Conservation (phyloP, 495 filamentous ascomycete genomes). For the Xanthoparmelia taractica region DNA sequence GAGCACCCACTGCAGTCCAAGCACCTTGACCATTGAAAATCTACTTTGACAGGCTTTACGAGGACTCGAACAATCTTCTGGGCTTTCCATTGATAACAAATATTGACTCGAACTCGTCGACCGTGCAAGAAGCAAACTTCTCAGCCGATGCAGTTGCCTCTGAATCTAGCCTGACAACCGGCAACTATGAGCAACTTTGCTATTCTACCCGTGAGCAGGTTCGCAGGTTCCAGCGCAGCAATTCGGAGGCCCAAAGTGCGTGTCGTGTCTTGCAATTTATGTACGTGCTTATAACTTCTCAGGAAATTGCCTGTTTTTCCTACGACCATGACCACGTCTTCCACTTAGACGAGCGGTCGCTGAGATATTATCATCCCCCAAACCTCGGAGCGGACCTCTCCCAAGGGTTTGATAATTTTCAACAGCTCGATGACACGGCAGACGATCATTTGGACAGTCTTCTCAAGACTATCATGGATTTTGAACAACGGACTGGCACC, state of each 20-base stretch:
- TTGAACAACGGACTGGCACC: constrained; percentile 59
- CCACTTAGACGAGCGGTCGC: constrained; percentile 63
- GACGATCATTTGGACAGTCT: constrained; percentile 88
- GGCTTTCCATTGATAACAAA: neutral
- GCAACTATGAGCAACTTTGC: constrained; percentile 11
- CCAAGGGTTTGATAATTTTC: constrained; percentile 71
- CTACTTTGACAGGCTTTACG: neutral
- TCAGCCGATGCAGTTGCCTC: neutral
- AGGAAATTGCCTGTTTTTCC: constrained; percentile 89
- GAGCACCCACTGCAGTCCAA: neutral
- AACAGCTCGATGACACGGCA: constrained; percentile 67
- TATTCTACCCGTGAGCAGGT: constrained; percentile 8
- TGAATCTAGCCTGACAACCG: neutral
- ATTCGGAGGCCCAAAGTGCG: constrained; percentile 62
- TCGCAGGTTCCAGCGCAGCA: constrained; percentile 47
- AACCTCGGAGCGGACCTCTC: constrained; percentile 62
- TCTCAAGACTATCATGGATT: constrained; percentile 61
- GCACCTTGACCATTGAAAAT: neutral
- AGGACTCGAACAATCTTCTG: neutral
- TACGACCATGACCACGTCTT: constrained; percentile 78
- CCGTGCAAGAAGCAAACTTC: neutral
- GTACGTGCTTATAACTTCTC: neutral
- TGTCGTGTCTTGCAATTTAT: constrained; percentile 8
- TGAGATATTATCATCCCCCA: constrained; percentile 85
- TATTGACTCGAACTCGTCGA: neutral